These are phyloP conservation scores for Pseudoneurospora amorphoporcata DNA, from an alignment of 495 filamentous ascomycete species.

Conservation along the genomic window DNA sequence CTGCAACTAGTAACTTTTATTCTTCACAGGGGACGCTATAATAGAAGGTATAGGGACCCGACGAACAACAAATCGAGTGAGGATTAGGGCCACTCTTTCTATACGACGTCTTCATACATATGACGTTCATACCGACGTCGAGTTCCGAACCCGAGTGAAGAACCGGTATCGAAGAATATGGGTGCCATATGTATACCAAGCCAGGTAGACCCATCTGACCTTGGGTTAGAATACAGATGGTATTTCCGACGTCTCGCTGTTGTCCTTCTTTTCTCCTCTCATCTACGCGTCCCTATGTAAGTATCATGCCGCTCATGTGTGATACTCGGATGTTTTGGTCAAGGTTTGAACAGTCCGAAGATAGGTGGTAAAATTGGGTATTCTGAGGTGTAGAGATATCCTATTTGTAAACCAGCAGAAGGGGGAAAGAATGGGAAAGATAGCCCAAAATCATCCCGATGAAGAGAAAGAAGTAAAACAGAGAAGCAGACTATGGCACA, in stretches of 20 bases:
- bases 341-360: background rate
- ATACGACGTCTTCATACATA: background rate
- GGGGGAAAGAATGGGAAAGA: background rate
- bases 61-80: too few species aligned
- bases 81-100: too few species aligned
- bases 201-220: too few species aligned
- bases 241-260: too few species aligned
- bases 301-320: background rate
- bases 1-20: background rate
- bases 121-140: background rate
- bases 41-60: too few species aligned
- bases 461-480: background rate
- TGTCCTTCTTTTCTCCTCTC: too few species aligned
- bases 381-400: background rate
- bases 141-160: background rate
- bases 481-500: background rate
- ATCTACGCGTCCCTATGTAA: background rate
- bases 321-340: background rate
- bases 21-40: background rate
- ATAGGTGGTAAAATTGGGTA: background rate
- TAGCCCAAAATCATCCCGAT: background rate
- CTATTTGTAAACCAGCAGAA: background rate
- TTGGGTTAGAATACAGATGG: too few species aligned
- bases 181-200: too few species aligned
- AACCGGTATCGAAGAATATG: background rate